Evolutionary conservation across 225 moss, liverwort and hornwort species (phyloP).

Genomic region (Physcomitrellopsis africana): DNA sequence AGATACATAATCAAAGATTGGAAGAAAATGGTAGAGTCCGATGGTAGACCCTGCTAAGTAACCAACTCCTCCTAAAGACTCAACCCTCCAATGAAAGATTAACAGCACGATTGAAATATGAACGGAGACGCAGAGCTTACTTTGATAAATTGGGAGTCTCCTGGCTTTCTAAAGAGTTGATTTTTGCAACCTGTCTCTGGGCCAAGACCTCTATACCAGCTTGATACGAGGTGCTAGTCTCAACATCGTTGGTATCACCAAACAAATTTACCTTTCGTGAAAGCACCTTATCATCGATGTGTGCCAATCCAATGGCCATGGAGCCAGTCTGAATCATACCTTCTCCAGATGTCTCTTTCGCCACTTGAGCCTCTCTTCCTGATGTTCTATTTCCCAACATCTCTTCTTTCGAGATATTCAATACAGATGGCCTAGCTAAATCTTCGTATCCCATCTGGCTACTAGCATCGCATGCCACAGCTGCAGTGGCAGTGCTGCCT

Average conservation of each 20-base stretch:
- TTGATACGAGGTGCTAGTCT: constrained; percentile 32
- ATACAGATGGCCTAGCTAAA: constrained; percentile 13
- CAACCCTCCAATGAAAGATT: neutral
- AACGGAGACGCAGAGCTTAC: constrained; percentile 35
- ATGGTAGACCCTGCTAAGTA: neutral
- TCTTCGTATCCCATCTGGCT: constrained; percentile 19
- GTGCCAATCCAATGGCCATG: neutral
- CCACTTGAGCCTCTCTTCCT: constrained; percentile 25
- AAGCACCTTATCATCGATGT: constrained; percentile 22
- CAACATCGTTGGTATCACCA: constrained; percentile 20
- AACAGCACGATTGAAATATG: constrained; percentile 5
- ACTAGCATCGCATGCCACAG: constrained; percentile 16
- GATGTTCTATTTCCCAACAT: constrained; percentile 15
- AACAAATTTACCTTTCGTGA: constrained; percentile 5
- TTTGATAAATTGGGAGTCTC: constrained; percentile 33
- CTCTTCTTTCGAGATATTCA: constrained; percentile 11
- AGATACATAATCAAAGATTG: too few relatives aligned
- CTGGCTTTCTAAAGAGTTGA: constrained; percentile 29
- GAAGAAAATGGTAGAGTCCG: neutral
- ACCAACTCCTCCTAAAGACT: neutral
- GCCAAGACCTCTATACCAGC: constrained; percentile 18
- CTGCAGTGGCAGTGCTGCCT: constrained; percentile 19
- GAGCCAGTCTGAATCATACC: constrained; percentile 18
- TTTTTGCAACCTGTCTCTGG: constrained; percentile 18
- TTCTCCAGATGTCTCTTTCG: constrained; percentile 26